These are phyloP conservation scores for Chalaropsis ovoidea DNA, from an alignment of 2,329 filamentous ascomycete genomes.

Conservation along the genomic window DNA sequence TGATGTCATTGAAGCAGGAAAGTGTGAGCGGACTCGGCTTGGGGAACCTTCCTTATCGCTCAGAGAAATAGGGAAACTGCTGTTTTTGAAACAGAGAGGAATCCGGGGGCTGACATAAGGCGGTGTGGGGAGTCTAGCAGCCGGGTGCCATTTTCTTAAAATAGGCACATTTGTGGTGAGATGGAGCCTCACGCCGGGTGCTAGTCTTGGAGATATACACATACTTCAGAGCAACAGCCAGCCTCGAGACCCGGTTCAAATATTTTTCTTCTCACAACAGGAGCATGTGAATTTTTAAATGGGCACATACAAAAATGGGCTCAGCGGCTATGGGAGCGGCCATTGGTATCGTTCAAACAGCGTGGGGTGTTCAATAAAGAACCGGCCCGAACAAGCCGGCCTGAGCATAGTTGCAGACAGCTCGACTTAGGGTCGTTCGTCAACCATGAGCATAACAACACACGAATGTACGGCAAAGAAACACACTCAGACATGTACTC, in stretches of 20 bases:
- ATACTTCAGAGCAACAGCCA: not conserved
- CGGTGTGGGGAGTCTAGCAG: not conserved
- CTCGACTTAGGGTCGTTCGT: not conserved
- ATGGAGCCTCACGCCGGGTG: not conserved
- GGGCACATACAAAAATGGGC: not conserved
- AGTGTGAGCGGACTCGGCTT: not conserved
- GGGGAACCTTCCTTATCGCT: not conserved
- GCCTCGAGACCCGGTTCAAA: not conserved
- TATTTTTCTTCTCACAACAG: not conserved
- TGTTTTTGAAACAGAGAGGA: not conserved
- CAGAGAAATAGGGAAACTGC: not conserved
- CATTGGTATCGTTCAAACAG: not conserved
- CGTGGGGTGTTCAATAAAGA: not conserved
- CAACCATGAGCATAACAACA: too few species aligned
- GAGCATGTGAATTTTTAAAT: not conserved
- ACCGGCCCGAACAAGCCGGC: not conserved
- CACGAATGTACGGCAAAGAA: too few species aligned
- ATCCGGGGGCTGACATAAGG: not conserved
- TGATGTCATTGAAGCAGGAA: constrained; percentile 4
- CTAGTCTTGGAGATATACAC: not conserved
- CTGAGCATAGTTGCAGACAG: not conserved
- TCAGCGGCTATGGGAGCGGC: not conserved
- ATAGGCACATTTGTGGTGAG: constrained; percentile 1
- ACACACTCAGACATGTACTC: not conserved
- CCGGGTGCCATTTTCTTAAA: constrained; percentile 5